Percentiles rank a stretch among this genome's conserved stretches.
phyloP scores from a whole-genome alignment of 164 flowering plant species.

The Umbellularia californica region DNA sequence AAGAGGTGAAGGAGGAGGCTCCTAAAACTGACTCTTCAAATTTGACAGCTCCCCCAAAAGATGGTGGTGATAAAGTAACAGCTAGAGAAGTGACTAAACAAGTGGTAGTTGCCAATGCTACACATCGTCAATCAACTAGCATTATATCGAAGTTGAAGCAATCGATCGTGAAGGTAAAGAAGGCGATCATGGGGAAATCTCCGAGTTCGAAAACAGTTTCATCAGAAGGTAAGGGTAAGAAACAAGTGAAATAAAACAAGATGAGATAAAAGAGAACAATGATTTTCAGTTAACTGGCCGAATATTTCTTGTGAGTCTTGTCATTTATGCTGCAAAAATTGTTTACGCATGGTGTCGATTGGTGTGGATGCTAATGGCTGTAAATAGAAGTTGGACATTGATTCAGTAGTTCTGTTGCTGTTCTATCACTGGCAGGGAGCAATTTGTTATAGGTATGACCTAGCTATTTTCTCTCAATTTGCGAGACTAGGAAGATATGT shows the following conservation, averaged over 20 bases:
- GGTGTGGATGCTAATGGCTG: background rate
- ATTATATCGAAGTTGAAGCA: conserved; percentile 68
- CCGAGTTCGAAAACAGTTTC: conserved; percentile 44
- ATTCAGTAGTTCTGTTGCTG: background rate
- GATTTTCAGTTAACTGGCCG: background rate
- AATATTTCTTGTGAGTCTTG: background rate
- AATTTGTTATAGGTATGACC: background rate
- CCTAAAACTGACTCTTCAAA: conserved; percentile 17
- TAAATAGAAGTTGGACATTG: background rate
- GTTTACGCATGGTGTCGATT: background rate
- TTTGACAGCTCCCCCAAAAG: background rate
- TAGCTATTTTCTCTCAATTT: background rate
- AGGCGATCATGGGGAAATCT: conserved; percentile 75
- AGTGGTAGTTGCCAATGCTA: conserved; percentile 22
- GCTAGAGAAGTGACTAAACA: conserved; percentile 9
- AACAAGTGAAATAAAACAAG: conserved; percentile 32
- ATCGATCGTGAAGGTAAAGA: conserved; percentile 67
- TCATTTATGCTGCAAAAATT: background rate
- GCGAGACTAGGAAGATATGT: background rate
- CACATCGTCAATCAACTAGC: conserved; percentile 5
- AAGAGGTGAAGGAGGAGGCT: conserved; percentile 7
- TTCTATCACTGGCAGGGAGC: background rate
- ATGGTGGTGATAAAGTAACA: conserved; percentile 10
- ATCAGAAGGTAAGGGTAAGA: conserved; percentile 43
- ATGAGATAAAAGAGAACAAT: background rate